Evolutionary conservation across 345 rosid genomes (phyloP), one percentile per base, ranked within the genome.

Genomic region (Populus deltoides): DNA sequence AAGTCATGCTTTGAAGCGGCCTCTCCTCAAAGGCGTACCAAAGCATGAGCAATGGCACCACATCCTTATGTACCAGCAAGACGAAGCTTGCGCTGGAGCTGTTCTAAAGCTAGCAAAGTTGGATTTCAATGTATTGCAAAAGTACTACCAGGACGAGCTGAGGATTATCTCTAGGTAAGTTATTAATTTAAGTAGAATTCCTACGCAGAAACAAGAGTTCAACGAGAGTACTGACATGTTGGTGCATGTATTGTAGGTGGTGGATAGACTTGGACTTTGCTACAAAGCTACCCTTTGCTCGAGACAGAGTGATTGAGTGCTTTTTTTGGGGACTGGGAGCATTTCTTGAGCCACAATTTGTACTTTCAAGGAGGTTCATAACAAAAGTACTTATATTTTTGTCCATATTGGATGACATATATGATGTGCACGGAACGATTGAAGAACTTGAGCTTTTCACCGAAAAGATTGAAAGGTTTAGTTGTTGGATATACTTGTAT

Each of bases 381-480:
- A 57, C 78, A 20, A 80, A 82, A 84, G 72, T 75, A 25, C 31
- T 51, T 2, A 15, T 43, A 0, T 15, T 84, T 3, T 0, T 35
- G 8, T 70, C 86, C n/a, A 10, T 80, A 8, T 29, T 82, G 1
- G 87, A 84, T 75, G 87, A 84, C 71, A 80, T 74, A 1, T 86
- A 80, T 35, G 87, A 82, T 61, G 68, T 72, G 1, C 78, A 84
- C 43, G 86, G 86, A 22, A 85, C 78, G 3, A n/a, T 62, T 29
- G 86, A 82, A 17, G 89, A 86, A 51, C 77, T 84, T 20, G 77
- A 72, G 66, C 82, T 80, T 55, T 65, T 86, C 20, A 74, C 86
- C 12, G 31, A 80, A 55, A 85, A 68, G 22, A 8, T 79, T 7
- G 62, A 78, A 7, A 81, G 72, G 86, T 82, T 33, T 33, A 4